A percentile compares a stretch with the other conserved stretches of the same genome.
These are phyloP conservation scores for Fraxinus quadrangulata DNA, from an alignment of 257 asterid species.

Conservation along the genomic window DNA sequence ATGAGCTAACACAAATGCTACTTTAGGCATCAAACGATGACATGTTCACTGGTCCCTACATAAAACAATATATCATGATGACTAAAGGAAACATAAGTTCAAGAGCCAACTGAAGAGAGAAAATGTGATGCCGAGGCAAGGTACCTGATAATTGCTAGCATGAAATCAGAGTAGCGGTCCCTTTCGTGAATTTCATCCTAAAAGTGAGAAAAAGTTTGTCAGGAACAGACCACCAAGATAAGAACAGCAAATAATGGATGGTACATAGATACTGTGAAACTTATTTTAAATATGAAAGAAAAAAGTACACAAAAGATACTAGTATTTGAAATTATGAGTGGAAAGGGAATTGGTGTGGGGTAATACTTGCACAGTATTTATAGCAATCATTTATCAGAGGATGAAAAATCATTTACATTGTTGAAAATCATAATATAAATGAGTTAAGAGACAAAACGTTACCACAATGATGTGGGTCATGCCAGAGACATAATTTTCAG, in stretches of 20 bases:
- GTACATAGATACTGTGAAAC: not conserved
- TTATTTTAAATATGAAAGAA: slow-evolving; percentile 6
- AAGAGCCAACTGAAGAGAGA: slow-evolving; percentile 7
- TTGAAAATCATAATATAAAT: slow-evolving; percentile 26
- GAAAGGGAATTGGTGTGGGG: not conserved
- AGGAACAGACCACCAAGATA: slow-evolving; percentile 20
- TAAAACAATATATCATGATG: slow-evolving; percentile 11
- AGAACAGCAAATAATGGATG: slow-evolving; percentile 20
- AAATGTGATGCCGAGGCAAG: slow-evolving; percentile 24
- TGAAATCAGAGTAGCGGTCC: slow-evolving; percentile 94
- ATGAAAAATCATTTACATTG: slow-evolving; percentile 7
- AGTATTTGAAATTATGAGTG: not conserved
- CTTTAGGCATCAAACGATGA: slow-evolving; percentile 10
- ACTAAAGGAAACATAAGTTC: slow-evolving; percentile 16
- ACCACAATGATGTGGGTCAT: slow-evolving; percentile 96
- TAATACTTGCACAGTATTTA: not conserved
- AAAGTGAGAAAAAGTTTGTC: slow-evolving; percentile 27
- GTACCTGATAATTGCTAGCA: slow-evolving; percentile 96
- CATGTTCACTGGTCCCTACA: slow-evolving; percentile 5
- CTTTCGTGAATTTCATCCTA: slow-evolving; percentile 99
- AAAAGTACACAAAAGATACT: not conserved
- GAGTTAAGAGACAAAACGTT: slow-evolving; percentile 25
- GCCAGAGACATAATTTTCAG: slow-evolving; percentile 44
- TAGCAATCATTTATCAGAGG: slow-evolving; percentile 11
- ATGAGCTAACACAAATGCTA: not conserved